phyloP scores from a whole-genome alignment of 441 rosid genomes.

The Eruca vesicaria region DNA sequence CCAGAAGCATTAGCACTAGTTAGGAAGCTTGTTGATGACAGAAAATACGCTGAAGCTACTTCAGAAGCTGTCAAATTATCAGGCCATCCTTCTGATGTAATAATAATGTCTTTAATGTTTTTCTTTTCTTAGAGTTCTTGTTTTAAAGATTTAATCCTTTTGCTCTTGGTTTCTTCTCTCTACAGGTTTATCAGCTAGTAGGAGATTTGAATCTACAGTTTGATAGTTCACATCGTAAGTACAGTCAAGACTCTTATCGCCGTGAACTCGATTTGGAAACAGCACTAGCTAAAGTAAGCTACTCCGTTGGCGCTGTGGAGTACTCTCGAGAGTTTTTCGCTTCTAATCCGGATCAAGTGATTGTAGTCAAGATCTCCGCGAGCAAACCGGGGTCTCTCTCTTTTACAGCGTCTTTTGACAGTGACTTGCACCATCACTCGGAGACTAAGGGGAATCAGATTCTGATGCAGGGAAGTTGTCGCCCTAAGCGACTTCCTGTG shows the following conservation, averaged over 20 bases:
- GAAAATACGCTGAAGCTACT: constrained; percentile 70
- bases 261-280: constrained; percentile 91
- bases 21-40: constrained; percentile 68
- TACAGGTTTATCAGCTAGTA: constrained; percentile 81
- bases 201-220: constrained; percentile 82
- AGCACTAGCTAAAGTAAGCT: constrained; percentile 68
- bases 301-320: constrained; percentile 62
- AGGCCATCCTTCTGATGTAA: constrained; percentile 61
- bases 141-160: constrained; percentile 8
- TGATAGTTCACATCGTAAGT: constrained; percentile 66
- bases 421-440: constrained; percentile 57
- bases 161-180: background rate
- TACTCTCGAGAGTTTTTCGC: constrained; percentile 79
- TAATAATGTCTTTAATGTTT: background rate
- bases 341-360: constrained; percentile 77
- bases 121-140: background rate
- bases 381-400: constrained; percentile 68
- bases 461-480: constrained; percentile 68
- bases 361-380: constrained; percentile 63
- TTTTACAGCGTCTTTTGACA: constrained; percentile 65
- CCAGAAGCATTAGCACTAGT: constrained; percentile 65
- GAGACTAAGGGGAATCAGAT: constrained; percentile 56
- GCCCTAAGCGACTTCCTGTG: constrained; percentile 63
- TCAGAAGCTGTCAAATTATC: constrained; percentile 66
- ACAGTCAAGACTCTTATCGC: constrained; percentile 53